Base-by-base conservation (phyloP, 305 asterid species). In the Lippia alba region DNA sequence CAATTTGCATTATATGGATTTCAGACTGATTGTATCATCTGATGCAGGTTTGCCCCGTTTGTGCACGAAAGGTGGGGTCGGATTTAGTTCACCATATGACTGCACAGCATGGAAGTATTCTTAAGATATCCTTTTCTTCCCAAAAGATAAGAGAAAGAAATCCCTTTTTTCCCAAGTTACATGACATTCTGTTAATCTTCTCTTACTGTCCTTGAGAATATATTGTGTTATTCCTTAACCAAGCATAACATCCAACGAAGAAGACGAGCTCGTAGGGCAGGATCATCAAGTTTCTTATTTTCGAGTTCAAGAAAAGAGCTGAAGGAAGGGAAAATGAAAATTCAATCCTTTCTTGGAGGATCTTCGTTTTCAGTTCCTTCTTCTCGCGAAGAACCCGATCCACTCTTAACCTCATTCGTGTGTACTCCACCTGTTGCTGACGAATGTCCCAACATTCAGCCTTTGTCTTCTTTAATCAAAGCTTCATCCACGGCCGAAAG, bases 41-140 rank as follows among this genome's bases (percentile, higher is more conserved):
- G 30, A 55, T 78, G 81, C 90, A 93, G 98, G 87, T 85, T 45
- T 93, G 98, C 79, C 96, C 96, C 6, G 86, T 93, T 69, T 93
- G 98, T 64, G 85, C 90, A 6, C 86, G 80, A 85, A 86, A 81
- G 63, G 89, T 85, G 3, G 96, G 91, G 53, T 81, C 85, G 45
- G 91, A 85, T 79, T 83, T 91, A 84, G 77, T 93, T 69, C 86
- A 86, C 74, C 98, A 93, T 82, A 78, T 93, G 41, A 91, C 97
- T 5, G 71, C 79, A 83, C 98, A 91, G 80, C 98, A 93, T 46
- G 92, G 86, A 56, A 87, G 72, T 69, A 82, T 89, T 81, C 89
- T 93, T 36, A 89, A 83, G 66, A 88, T 93, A 93, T 91, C 96
- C 97, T 86, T 86, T 80, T 66, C 30, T 24, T 24, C 30, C 30